Conservation (phyloP, 352 stramenopile species). For the Globisporangium megalacanthum region DNA sequence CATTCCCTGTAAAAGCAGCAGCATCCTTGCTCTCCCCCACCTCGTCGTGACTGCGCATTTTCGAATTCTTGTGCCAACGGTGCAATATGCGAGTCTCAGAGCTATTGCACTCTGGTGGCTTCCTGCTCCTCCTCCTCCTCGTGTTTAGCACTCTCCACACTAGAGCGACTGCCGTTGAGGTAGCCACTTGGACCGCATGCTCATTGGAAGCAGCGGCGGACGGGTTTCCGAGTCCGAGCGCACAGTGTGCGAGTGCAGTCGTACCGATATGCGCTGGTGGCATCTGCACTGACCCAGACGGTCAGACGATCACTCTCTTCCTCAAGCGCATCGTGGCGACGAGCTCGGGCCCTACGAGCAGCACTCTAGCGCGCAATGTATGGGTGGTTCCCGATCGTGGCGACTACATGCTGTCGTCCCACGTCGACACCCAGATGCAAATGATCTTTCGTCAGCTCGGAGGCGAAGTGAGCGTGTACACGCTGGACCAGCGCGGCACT, state of each 20-base stretch:
- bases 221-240: slow-evolving; percentile 19
- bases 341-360: slow-evolving; percentile 6
- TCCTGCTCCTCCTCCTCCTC: not conserved
- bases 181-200: slow-evolving; percentile 31
- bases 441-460: slow-evolving; percentile 40
- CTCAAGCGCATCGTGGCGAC: slow-evolving; percentile 47
- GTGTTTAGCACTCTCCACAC: not conserved
- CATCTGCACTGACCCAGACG: slow-evolving; percentile 32
- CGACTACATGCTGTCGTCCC: slow-evolving; percentile 7
- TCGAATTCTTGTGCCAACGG: not conserved
- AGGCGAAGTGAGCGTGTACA: slow-evolving; percentile 42
- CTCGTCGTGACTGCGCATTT: not conserved
- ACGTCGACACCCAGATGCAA: slow-evolving; percentile 40
- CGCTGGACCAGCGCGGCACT: slow-evolving; percentile 44
- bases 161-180: slow-evolving; percentile 1
- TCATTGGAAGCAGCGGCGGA: slow-evolving; percentile 21
- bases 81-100: not conserved
- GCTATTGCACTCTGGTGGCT: not conserved
- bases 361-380: slow-evolving; percentile 14
- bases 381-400: slow-evolving; percentile 41
- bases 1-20: no score
- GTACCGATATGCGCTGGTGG: slow-evolving; percentile 43
- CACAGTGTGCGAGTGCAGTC: slow-evolving; percentile 32
- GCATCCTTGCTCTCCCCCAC: no score
- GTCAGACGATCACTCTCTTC: slow-evolving; percentile 41